Evolutionary conservation across 371 early-diverging fungal genomes (phyloP).

Genomic region (Actinomortierella ambigua): DNA sequence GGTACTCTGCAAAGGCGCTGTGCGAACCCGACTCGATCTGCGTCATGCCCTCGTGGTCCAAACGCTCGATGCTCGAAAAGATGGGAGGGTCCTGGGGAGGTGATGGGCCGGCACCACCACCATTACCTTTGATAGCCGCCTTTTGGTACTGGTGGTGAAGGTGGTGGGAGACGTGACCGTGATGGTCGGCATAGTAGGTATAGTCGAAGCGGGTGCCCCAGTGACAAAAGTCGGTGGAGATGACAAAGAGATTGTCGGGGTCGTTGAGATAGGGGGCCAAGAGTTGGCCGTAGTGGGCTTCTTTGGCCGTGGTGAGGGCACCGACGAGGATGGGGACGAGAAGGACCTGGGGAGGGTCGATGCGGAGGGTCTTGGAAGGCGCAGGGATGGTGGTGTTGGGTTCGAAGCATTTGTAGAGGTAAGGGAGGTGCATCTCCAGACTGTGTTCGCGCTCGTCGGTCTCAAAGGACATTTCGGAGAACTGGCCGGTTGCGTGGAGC

Average conservation of each 20-base stretch:
- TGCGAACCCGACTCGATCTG: conserved; percentile 68
- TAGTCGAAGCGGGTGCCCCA: conserved; percentile 81
- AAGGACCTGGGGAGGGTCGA: conserved; percentile 58
- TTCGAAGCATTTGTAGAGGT: conserved; percentile 76
- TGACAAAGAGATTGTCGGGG: conserved; percentile 76
- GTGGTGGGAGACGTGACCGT: conserved; percentile 23
- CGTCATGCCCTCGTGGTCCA: conserved; percentile 86
- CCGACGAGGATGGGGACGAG: conserved; percentile 93
- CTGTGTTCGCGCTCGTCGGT: conserved; percentile 94
- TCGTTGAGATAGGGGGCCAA: conserved; percentile 73
- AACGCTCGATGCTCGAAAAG: conserved; percentile 68
- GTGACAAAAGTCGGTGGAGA: conserved; percentile 97
- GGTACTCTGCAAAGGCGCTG: conserved; percentile 67
- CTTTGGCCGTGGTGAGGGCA: conserved; percentile 56
- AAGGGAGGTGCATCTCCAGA: conserved; percentile 96
- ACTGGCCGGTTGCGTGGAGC: conserved; percentile 67
- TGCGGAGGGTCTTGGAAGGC: conserved; percentile 21
- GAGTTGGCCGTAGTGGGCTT: conserved; percentile 68
- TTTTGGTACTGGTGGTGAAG: conserved; percentile 30
- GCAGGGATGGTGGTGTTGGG: conserved; percentile 5
- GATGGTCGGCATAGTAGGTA: conserved; percentile 57
- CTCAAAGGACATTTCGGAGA: conserved; percentile 60
- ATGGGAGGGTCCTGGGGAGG: conserved; percentile 54
- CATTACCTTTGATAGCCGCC: no score
- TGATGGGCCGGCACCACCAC: no score